Evolutionary conservation across 2,329 filamentous ascomycete species (phyloP), one percentile per base, ranked within the genome.

Genomic region (Cylindrodendrum hubeiense): DNA sequence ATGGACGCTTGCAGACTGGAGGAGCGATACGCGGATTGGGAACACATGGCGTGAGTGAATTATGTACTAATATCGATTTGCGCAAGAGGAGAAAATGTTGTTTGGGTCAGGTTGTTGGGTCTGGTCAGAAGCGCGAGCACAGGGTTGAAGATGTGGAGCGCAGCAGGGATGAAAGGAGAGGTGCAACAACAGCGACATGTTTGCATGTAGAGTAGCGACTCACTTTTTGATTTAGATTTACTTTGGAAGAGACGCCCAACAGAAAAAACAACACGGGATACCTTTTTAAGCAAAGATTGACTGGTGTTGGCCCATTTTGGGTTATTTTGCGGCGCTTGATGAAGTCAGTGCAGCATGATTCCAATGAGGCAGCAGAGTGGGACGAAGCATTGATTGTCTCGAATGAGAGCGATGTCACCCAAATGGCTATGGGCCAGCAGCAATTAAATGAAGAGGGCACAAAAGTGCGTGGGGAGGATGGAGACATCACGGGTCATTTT

Each of bases 121-220:
- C 10, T 22, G 46, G 22, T 34, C n/a, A 28, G 47, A 13, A 26
- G 26, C 13, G 22, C 3, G 34, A 33, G 55, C 12, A 39, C 21
- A 41, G 37, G 39, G 30, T 44, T 13, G 34, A 41, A 26, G 37
- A 30, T 26, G 53, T 33, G 53, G 46, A 53, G 49, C 46, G 26
- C 19, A 22, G 26, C 47, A 37, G 39, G 54, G 7, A 21, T 10
- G 39, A 24, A 19, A 17, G 34, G 28, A 28, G 43, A 33, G 33
- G 49, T 28, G 49, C 49, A 19, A 47, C 54, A 63, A 47, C 30
- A 59, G 60, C 60, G 53, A 30, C 26, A 57, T 59, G 54, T 59
- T 62, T 61, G 63, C 58, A 62, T 62, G 58, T 58, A 65, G 52
- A 65, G 53, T 37, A 65, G 63, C 58, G 63, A 49, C 53, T 62